Percentiles rank a stretch among this genome's conserved stretches.
phyloP scores from a whole-genome alignment of 371 early-diverging fungal species.

The Actinomortierella wolfii region DNA sequence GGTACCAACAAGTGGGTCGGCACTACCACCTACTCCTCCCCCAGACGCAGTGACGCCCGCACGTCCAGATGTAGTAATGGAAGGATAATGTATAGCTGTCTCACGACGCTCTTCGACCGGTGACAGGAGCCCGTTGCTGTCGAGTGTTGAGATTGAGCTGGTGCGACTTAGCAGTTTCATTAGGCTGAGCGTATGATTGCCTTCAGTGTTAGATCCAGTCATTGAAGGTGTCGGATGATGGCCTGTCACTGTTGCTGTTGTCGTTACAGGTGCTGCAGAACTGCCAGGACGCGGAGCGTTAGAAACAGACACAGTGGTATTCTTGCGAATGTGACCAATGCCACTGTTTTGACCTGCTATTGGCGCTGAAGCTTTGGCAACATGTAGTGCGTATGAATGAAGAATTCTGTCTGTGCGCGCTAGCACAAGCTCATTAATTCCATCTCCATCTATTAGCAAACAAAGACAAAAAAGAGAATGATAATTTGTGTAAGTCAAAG shows the following conservation, averaged over 20 bases:
- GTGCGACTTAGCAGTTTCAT: conserved; percentile 32
- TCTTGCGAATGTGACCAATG: no score
- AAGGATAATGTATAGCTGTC: conserved; percentile 33
- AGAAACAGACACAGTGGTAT: no score
- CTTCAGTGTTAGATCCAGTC: no score
- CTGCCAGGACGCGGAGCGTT: no score
- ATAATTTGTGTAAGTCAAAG: not conserved
- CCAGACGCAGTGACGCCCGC: conserved; percentile 9
- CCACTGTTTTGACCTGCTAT: no score
- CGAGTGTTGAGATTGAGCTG: conserved; percentile 35
- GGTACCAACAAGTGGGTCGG: not conserved
- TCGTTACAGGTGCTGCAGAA: no score
- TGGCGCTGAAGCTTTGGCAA: conserved; percentile 12
- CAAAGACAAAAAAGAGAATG: not conserved
- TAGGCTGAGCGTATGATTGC: conserved; percentile 20
- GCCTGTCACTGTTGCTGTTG: not conserved
- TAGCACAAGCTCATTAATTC: conserved; percentile 74
- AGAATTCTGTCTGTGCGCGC: conserved; percentile 84
- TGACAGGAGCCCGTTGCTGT: conserved; percentile 39
- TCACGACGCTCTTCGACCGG: conserved; percentile 35
- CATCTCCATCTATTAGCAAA: conserved; percentile 64
- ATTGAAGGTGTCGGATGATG: conserved; percentile 4
- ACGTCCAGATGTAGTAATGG: conserved; percentile 17
- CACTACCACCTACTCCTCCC: not conserved
- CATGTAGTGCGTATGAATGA: conserved; percentile 58